Base-by-base conservation (phyloP, 2,329 filamentous ascomycete genomes). In the Apiospora arundinis region DNA sequence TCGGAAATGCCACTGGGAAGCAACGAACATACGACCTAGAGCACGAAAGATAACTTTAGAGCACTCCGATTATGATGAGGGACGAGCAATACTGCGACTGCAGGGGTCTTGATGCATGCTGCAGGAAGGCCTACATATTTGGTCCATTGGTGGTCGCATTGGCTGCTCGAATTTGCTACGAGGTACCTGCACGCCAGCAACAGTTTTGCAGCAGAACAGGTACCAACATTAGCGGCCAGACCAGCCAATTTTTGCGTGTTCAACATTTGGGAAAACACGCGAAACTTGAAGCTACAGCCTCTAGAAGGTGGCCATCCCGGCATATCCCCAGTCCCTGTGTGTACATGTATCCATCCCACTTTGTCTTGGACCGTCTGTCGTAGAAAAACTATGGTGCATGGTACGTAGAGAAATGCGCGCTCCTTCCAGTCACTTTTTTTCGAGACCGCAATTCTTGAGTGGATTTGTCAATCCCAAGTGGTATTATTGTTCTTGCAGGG, bases 161-260 rank as follows among this genome's bases (percentile, higher is more conserved):
- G 65, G 65, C 66, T 28, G 40, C 40, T 45, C 66, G 4, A 40
- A 40, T 12, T 9, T 63, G 56, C 56, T 40, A 32, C 32, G 32
- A 40, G 56, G 56, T 63, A 63, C 56, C 40, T 63, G 56, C 8
- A 21, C 9, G 7, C 42, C 40, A 2, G 66, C 66, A 28, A 40
- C 42, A 5, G 7, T 12, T 23, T 28, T 6, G 45, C 70, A 48
- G 56, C 18, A 63, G 5, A n/a, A 37, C 32, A 63, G 56, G 56
- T 63, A 63, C 56, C 56, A n/a, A 52, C 23, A 48, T 28, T 60
- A 45, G 60, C 49, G 52, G 44, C 44, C 69, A 42, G 46, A 66
- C 71, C 71, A 71, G 60, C 69, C 69, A 70, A 70, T 71, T 71
- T 72, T 71, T 72, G 69, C 69, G 44, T 65, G 71, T 72, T 72